Conservation (phyloP, 345 rosid species). For the Physaria fendleri region DNA sequence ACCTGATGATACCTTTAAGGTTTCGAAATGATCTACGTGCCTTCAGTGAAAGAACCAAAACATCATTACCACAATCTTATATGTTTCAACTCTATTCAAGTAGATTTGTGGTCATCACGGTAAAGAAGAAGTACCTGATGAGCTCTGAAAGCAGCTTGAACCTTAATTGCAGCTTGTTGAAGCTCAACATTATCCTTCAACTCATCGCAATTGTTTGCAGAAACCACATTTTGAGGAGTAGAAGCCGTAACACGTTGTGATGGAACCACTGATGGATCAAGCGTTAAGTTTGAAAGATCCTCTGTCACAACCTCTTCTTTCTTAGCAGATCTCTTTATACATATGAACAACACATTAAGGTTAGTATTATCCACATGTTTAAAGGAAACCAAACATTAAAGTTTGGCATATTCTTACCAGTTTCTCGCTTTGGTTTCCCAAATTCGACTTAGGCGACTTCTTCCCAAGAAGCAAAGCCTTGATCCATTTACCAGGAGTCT, state of each 20-base stretch:
- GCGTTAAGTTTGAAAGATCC: conserved; percentile 29
- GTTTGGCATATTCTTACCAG: conserved; percentile 24
- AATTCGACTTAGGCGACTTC: conserved; percentile 60
- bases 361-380: conserved; percentile 1
- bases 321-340: conserved; percentile 36
- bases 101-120: neutral
- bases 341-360: conserved; percentile 9
- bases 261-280: conserved; percentile 33
- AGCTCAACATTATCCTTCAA: conserved; percentile 18
- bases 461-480: conserved; percentile 57
- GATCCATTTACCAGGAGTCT: conserved; percentile 77
- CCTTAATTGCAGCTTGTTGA: conserved; percentile 52
- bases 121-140: conserved; percentile 42
- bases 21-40: conserved; percentile 59
- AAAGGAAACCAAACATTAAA: neutral
- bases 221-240: conserved; percentile 26
- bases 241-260: conserved; percentile 21
- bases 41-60: conserved; percentile 28
- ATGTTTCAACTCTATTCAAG: neutral
- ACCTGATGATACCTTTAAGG: conserved; percentile 63
- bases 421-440: conserved; percentile 37
- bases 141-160: conserved; percentile 71
- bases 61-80: neutral
- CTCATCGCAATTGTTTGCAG: conserved; percentile 14
- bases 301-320: conserved; percentile 39